A percentile compares a stretch with the other conserved stretches of the same genome.
Conservation (phyloP, 23 red algal species). For the Chondrus crispus region DNA sequence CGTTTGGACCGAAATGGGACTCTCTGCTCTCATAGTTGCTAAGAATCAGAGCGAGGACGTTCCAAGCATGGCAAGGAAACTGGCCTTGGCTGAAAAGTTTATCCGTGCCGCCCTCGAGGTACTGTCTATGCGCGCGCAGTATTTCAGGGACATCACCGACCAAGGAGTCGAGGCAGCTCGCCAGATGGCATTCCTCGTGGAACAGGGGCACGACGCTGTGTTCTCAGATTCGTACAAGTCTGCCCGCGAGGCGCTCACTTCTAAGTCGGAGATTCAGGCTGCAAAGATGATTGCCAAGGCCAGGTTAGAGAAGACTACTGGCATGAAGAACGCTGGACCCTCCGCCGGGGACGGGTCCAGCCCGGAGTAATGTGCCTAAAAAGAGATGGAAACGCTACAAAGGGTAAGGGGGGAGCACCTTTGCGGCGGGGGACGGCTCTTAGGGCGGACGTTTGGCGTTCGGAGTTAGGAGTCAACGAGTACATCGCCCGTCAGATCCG, state of each 20-base stretch:
- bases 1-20: slow-evolving; percentile 18
- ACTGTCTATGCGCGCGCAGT: neutral
- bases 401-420: too few relatives aligned
- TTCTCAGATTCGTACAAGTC: neutral
- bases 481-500: neutral
- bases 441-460: neutral
- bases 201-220: neutral
- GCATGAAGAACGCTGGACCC: too few relatives aligned
- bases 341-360: too few relatives aligned
- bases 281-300: neutral
- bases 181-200: neutral
- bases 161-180: neutral
- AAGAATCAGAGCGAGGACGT: neutral
- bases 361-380: too few relatives aligned
- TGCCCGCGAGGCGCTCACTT: neutral
- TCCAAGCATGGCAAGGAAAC: neutral
- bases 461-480: neutral
- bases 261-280: neutral
- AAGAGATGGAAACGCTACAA: too few relatives aligned
- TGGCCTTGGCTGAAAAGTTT: neutral
- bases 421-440: neutral
- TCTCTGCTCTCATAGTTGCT: neutral
- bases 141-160: neutral
- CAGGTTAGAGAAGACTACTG: neutral
- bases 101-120: neutral